These are phyloP conservation scores for Allium fistulosum DNA, from an alignment of 106 monocot species.

Conservation along the genomic window DNA sequence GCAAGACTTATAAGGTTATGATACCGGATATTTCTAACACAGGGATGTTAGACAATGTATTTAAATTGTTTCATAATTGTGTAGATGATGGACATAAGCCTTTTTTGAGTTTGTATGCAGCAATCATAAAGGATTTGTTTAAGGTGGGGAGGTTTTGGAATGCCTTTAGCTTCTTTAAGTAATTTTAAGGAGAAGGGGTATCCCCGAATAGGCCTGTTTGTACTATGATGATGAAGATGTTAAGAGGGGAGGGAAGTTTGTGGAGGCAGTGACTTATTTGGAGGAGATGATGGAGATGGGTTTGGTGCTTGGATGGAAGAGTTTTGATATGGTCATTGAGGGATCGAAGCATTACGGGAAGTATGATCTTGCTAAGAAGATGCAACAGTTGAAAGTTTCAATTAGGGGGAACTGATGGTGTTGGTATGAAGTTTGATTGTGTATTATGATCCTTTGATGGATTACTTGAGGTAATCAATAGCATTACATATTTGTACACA, in stretches of 20 bases:
- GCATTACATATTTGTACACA: too few species aligned
- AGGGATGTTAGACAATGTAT: conserved; percentile 72
- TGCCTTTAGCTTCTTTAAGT: conserved; percentile 56
- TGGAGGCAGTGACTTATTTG: conserved; percentile 76
- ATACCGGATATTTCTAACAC: conserved; percentile 64
- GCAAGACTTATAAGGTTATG: conserved; percentile 75
- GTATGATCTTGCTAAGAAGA: conserved; percentile 71
- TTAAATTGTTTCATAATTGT: conserved; percentile 40
- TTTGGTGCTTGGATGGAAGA: conserved; percentile 52
- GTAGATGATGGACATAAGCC: conserved; percentile 77
- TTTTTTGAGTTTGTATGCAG: conserved; percentile 84
- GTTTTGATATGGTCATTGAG: conserved; percentile 74
- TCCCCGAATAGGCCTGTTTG: conserved; percentile 86
- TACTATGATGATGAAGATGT: conserved; percentile 95
- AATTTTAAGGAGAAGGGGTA: conserved; percentile 80
- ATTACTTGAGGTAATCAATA: too few species aligned
- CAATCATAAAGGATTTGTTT: conserved; percentile 73
- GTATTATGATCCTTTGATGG: too few species aligned
- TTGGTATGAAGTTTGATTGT: too few species aligned
- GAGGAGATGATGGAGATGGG: conserved; percentile 89
- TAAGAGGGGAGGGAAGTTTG: conserved; percentile 64
- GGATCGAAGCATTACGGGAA: conserved; percentile 82
- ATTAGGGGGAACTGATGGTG: conserved; percentile 16
- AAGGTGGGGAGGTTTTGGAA: conserved; percentile 71
- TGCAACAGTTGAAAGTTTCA: conserved; percentile 75